Conservation (phyloP, 768 basidiomycete genomes). For the Auriscalpium microsporum region DNA sequence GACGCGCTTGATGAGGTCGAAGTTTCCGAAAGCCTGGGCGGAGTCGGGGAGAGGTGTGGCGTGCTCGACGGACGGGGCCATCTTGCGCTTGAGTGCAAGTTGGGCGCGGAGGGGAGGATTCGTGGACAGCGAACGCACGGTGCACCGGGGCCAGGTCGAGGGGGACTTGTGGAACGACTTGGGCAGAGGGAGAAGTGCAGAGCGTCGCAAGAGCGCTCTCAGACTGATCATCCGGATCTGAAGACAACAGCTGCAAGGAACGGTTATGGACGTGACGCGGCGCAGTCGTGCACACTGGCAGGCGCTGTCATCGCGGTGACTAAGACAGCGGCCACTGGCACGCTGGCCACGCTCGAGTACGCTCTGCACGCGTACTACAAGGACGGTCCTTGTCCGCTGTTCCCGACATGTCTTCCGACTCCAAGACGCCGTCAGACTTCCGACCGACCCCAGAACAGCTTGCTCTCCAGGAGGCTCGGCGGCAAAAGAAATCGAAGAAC, state of each 20-base stretch:
- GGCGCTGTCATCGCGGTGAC: too few species aligned
- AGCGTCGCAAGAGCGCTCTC: background rate
- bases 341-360: too few species aligned
- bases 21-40: constrained; percentile 54
- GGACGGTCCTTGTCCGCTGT: background rate
- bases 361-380: too few species aligned
- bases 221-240: background rate
- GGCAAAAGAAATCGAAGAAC: constrained; percentile 35
- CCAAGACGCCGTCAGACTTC: constrained; percentile 13
- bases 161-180: background rate
- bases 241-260: background rate
- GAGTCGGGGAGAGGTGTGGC: background rate
- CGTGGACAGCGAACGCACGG: constrained; percentile 1
- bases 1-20: constrained; percentile 71
- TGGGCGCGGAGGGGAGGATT: background rate
- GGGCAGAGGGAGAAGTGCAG: background rate
- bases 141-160: background rate
- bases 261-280: background rate
- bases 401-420: background rate
- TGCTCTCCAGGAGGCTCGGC: constrained; percentile 41
- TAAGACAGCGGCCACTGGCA: background rate
- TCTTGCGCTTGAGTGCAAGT: background rate
- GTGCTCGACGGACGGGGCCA: constrained; percentile 4
- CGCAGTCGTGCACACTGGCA: background rate
- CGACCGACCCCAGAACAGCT: constrained; percentile 46